These are phyloP conservation scores for Linnemannia elongata DNA, from an alignment of 192 early-diverging fungal genomes.

Conservation along the genomic window DNA sequence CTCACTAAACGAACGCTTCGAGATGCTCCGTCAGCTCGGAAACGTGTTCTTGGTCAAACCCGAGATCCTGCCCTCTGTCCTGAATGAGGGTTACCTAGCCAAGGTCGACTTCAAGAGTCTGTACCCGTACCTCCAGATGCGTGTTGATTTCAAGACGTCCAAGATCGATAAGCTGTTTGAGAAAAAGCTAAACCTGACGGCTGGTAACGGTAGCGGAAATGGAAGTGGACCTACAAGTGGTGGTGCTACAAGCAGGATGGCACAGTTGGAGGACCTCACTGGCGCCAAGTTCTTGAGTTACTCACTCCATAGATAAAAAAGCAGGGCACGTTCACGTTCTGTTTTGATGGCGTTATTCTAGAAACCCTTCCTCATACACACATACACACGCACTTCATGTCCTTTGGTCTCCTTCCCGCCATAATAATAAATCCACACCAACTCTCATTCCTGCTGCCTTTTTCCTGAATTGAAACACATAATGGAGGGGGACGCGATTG, in stretches of 20 bases:
- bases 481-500: not conserved
- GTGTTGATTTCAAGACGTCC: constrained; percentile 86
- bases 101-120: constrained; percentile 83
- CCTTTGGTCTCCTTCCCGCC: not conserved
- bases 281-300: constrained; percentile 33
- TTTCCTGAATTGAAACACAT: no score
- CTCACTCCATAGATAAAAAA: constrained; percentile 9
- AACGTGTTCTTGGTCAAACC: constrained; percentile 95
- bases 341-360: not conserved
- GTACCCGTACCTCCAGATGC: constrained; percentile 89
- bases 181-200: constrained; percentile 35
- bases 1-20: constrained; percentile 85
- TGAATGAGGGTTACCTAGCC: constrained; percentile 88
- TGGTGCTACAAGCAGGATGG: constrained; percentile 3
- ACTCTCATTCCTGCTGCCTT: no score
- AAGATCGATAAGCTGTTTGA: constrained; percentile 70
- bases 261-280: constrained; percentile 36
- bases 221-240: not conserved
- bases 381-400: no score
- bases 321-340: not conserved
- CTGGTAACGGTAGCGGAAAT: not conserved
- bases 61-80: constrained; percentile 87
- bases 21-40: constrained; percentile 91
- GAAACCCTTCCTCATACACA: not conserved
- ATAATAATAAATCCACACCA: no score